Evolutionary conservation across 345 rosid species (phyloP), one percentile per base, ranked within the genome.

Genomic region (Crucihimalaya himalaica): DNA sequence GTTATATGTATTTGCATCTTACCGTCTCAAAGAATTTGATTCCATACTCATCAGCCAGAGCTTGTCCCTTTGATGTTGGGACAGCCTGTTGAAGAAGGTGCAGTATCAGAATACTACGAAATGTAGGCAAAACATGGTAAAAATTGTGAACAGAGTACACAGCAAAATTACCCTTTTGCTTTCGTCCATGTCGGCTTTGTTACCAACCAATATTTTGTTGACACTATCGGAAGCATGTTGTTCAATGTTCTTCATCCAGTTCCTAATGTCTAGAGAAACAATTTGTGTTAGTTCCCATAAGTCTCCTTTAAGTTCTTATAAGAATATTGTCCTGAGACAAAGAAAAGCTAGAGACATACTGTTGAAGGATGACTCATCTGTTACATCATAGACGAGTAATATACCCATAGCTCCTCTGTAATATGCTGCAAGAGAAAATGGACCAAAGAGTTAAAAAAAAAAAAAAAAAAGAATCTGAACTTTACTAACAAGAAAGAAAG

Each of bases 361-460:
- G 82, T 89, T 91, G 83, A 91, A 91, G 35, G 97, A 91, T 59
- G 97, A 87, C 77, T 91, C 97, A 18, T 91, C 97, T 28, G 97
- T 91, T 58, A 91, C 97, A 81, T 91, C 97, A 59, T 91, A 91
- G 45, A 91, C 95, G 61, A 91, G 89, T 83, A 91, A 79, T 75
- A 91, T 91, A 54, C 97, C 97, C 96, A 89, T 92, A 32, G 97
- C 97, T 84, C 97, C 97, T 34, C 96, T 88, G 82, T 91, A 91
- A 80, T 91, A 91, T 37, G 96, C 97, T 91, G 85, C 66, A 80
- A 50, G 50, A 68, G 55, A 53, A 50, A 13, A 61, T 8, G 2
- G 6, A 50, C 4, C 45, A 46, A 54, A 25, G 1, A 31, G 39
- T 47, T 54, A 25, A 7, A 23, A 63, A 29, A 27, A 35, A 25